Base-by-base conservation (phyloP, 2,329 filamentous ascomycete species). In the Cladosporium halotolerans region DNA sequence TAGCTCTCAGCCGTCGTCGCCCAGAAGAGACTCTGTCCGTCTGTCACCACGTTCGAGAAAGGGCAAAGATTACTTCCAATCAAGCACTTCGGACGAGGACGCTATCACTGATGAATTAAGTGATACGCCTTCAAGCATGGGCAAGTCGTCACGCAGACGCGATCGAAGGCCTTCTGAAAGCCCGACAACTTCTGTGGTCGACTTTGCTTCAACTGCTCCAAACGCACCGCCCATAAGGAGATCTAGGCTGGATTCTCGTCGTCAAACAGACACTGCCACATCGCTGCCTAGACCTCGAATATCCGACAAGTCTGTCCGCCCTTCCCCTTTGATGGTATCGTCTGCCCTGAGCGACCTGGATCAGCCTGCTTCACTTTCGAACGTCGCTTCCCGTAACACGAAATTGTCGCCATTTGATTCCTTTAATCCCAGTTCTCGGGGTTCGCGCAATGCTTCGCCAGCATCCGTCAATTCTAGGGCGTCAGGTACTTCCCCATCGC, bases 221-320 rank as follows among this genome's bases (percentile, higher is more conserved):
- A 60, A 47, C 36, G 52, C 54, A 10, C 49, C 56, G 10, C 58
- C 62, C 2, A 56, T 62, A 34, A 55, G 63, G 36, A 60, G 56
- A 41, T 36, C 47, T 13, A 55, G 58, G 18, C 53, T 65, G 11
- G 63, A 66, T 44, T 42, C 40, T 36, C 40, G 65, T 28, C 57
- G 65, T 28, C 63, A 63, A 45, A 67, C 64, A 1, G 64, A 67
- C 42, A 60, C 58, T 23, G 49, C 31, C 44, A 60, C 41, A 45
- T 57, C 49, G 3, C 11, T 53, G 33, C 54, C 58, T 6, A 60
- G 61, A 39, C 63, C 61, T 14, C 58, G 55, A 16, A 53, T 40
- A 38, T 45, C 66, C 11, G 64, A 66, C n/a, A 64, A 58, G 43
- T 52, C 58, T 19, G 55, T 58, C 4, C 59, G 62, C 16, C 60